These are phyloP conservation scores for Cenococcum geophilum DNA, from an alignment of 495 filamentous ascomycete species.

Conservation along the genomic window DNA sequence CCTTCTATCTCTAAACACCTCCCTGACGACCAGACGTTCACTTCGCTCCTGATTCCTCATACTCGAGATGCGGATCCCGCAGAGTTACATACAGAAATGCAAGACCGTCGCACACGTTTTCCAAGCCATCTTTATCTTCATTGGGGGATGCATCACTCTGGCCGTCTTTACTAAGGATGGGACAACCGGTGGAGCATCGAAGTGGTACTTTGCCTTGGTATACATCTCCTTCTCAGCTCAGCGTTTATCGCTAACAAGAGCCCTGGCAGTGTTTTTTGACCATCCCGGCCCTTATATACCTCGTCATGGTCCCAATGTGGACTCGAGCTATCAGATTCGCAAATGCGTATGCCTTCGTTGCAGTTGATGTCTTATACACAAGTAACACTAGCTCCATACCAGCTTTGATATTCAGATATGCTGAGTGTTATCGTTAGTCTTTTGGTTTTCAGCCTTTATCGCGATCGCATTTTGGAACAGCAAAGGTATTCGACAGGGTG, in stretches of 20 bases:
- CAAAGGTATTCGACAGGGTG: conserved; percentile 34
- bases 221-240: background rate
- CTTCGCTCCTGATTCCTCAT: background rate
- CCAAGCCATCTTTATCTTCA: conserved; percentile 62
- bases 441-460: conserved; percentile 83
- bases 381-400: conserved; percentile 10
- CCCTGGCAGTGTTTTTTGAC: conserved; percentile 70
- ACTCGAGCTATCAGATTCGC: conserved; percentile 71
- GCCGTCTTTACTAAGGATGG: conserved; percentile 61
- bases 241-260: conserved; percentile 2
- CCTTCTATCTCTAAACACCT: background rate
- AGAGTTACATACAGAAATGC: conserved; percentile 47
- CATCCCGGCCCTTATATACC: conserved; percentile 75
- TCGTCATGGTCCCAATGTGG: conserved; percentile 77
- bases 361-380: conserved; percentile 64
- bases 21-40: background rate
- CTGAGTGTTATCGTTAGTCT: conserved; percentile 37
- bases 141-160: conserved; percentile 68
- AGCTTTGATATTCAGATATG: background rate
- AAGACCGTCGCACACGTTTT: conserved; percentile 53
- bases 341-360: conserved; percentile 74
- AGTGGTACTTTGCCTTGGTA: conserved; percentile 74
- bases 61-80: conserved; percentile 32
- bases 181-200: conserved; percentile 60
- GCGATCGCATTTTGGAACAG: conserved; percentile 65